Base-by-base conservation (phyloP, 2,329 filamentous ascomycete genomes). In the Dactylellina drechsleri region DNA sequence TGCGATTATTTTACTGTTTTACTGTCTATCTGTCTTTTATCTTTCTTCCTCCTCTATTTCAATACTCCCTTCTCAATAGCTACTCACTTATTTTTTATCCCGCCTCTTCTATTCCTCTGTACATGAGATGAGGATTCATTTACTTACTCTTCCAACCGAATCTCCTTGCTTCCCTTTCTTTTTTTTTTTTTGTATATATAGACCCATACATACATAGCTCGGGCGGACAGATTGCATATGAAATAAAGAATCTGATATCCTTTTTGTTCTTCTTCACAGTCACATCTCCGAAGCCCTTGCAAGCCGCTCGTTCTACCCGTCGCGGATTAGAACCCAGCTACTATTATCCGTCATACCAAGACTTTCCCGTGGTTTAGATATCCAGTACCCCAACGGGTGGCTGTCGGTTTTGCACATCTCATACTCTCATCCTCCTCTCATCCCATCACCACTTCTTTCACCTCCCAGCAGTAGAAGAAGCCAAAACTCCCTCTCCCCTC, bases 351-450 rank as follows among this genome's bases (percentile, higher is more conserved):
- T 36, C 31, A 36, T 10, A 36, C 31, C 31, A 10, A 3, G 31
- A 7, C 6, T 10, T 36, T 10, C 31, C 31, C 6, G 5, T 10
- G 5, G 5, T 36, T 36, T 36, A 36, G 31, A 36, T 36, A 7
- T 7, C 10, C 31, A 47, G 13, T 15, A n/a, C n/a, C 1, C 13
- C 13, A 47, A 47, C 43, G 31, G 31, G 31, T 10, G 31, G 10
- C 31, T 36, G 31, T 36, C 10, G 31, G 10, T 36, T 36, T 10
- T 10, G 1, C 31, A 23, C 40, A 13, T 57, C 64, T 15, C 76
- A 41, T 26, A 56, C 73, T 53, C 59, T 65, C 50, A 53, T 23
- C 15, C 54, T 74, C 53, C 59, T 77, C 28, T 70, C 77, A 28
- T 52, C 60, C 66, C 53, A 77, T 8, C 59, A 58, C 18, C 54